A percentile compares a stretch with the other conserved stretches of the same genome.
These are phyloP conservation scores for Calonectria crousiana DNA, from an alignment of 2,329 filamentous ascomycete genomes.

Conservation along the genomic window DNA sequence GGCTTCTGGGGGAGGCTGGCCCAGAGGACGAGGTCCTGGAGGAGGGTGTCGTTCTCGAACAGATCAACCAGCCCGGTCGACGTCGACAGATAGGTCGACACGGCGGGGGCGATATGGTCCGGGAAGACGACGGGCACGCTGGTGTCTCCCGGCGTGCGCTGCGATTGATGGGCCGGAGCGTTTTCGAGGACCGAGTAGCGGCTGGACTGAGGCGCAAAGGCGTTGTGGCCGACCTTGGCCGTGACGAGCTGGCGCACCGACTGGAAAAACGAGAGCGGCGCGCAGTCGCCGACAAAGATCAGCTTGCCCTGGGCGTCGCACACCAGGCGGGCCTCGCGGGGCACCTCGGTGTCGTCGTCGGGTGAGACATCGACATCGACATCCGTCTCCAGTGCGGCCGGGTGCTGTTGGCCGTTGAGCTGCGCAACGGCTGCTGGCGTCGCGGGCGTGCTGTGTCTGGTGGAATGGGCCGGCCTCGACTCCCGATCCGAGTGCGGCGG, in stretches of 20 bases:
- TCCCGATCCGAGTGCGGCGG: slow-evolving; percentile 37
- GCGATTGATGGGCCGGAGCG: slow-evolving; percentile 45
- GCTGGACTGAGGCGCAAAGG: slow-evolving; percentile 64
- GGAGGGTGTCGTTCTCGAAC: slow-evolving; percentile 57
- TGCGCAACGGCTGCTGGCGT: slow-evolving; percentile 20
- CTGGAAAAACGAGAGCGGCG: slow-evolving; percentile 68
- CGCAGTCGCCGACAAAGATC: slow-evolving; percentile 69
- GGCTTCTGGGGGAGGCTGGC: slow-evolving; percentile 47
- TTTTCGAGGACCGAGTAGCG: slow-evolving; percentile 65
- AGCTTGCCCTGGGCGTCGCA: slow-evolving; percentile 66
- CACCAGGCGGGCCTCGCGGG: slow-evolving; percentile 63
- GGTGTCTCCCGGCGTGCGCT: slow-evolving; percentile 32
- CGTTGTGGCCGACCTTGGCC: slow-evolving; percentile 59
- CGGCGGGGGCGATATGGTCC: slow-evolving; percentile 44
- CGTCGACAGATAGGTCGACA: slow-evolving; percentile 53
- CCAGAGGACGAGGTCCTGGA: slow-evolving; percentile 58
- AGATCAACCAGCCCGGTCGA: slow-evolving; percentile 63
- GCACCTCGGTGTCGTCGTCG: slow-evolving; percentile 68
- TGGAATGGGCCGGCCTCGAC: slow-evolving; percentile 31
- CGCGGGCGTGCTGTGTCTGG: slow-evolving; percentile 32
- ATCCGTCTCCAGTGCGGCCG: not conserved
- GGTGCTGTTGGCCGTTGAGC: not conserved
- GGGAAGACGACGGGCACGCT: slow-evolving; percentile 45
- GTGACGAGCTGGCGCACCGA: slow-evolving; percentile 66
- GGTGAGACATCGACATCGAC: slow-evolving; percentile 38